Conservation (phyloP, 2,329 filamentous ascomycete species). For the Plenodomus tracheiphilus region DNA sequence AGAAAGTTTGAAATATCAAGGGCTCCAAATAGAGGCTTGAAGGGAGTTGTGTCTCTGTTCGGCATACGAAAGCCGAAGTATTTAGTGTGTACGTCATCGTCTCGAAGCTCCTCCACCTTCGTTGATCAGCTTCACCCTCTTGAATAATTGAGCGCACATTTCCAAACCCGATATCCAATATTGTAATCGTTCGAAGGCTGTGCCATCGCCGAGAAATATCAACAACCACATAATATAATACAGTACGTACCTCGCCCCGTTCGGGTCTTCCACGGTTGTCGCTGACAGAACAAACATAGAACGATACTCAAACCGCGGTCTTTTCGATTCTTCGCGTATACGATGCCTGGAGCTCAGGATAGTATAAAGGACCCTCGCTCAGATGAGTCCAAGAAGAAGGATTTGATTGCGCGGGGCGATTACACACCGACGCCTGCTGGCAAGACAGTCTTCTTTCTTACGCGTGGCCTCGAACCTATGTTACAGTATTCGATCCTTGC, state of each 20-base stretch:
- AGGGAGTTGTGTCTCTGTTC: neutral
- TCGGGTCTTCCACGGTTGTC: too few species aligned
- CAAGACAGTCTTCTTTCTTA: conserved; percentile 48
- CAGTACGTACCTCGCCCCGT: too few species aligned
- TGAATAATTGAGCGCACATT: conserved; percentile 1
- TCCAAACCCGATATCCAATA: neutral
- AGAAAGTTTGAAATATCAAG: too few species aligned
- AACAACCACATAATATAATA: too few species aligned
- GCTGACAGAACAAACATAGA: too few species aligned
- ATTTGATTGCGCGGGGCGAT: conserved; percentile 48
- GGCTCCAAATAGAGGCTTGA: neutral
- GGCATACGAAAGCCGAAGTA: neutral
- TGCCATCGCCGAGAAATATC: too few species aligned
- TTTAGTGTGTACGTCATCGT: conserved; percentile 7
- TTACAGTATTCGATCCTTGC: conserved; percentile 56
- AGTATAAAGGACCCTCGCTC: conserved; percentile 32
- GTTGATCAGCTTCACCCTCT: conserved; percentile 2
- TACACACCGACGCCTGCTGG: conserved; percentile 47
- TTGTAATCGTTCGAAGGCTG: too few species aligned
- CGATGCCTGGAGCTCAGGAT: conserved; percentile 9
- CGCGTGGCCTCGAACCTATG: conserved; percentile 52
- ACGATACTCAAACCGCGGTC: too few species aligned
- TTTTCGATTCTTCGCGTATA: neutral
- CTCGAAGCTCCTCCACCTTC: neutral
- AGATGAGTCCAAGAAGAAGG: conserved; percentile 33